Base-by-base conservation (phyloP, 2,329 filamentous ascomycete genomes). In the Ophiostoma tasmaniense region DNA sequence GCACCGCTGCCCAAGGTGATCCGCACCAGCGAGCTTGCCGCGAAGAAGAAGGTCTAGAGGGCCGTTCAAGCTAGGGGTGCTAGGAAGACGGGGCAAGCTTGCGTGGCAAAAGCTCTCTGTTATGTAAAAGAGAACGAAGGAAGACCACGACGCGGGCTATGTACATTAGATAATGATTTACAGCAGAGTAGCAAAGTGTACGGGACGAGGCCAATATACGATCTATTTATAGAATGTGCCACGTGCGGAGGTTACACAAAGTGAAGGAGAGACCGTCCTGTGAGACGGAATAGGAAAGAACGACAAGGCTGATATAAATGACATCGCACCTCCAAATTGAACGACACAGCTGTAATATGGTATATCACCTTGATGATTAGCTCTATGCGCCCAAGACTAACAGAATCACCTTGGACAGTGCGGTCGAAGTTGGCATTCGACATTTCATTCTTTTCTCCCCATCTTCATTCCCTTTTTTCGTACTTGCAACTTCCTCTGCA, bases 11-110 rank as follows among this genome's bases (percentile, higher is more conserved):
- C 82, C 64, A 85, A 81, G 74, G 72, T 85, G 33, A 83, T 84
- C 72, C 80, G 80, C 70, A 82, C 82, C 0, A 84, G 82, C 74
- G 83, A 85, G 55, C 73, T 85, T 35, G 80, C 78, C 61, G 83
- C 82, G 75, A 78, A 76, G 65, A 77, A 81, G 67, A 81, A 81
- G 75, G 74, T 79, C 66, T 65, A 67, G 11, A 13, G 45, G 17
- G 50, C 7, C 22, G 7, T n/a, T 22, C 8, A 25, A 55, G 22
- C 50, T 14, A 55, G 42, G 42, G 42, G 17, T 25, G 50, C n/a
- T 39, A 55, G 10, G 20, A 55, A 55, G 50, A 25, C 22, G 22
- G 22, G 10, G 10, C 3, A 22, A 25, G 50, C n/a, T 22, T 11
- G 13, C n/a, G 11, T 25, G 17, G 50, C 10, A 11, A 10, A 55